Evolutionary conservation across 495 filamentous ascomycete genomes (phyloP).

Genomic region (Trichoderma virens): DNA sequence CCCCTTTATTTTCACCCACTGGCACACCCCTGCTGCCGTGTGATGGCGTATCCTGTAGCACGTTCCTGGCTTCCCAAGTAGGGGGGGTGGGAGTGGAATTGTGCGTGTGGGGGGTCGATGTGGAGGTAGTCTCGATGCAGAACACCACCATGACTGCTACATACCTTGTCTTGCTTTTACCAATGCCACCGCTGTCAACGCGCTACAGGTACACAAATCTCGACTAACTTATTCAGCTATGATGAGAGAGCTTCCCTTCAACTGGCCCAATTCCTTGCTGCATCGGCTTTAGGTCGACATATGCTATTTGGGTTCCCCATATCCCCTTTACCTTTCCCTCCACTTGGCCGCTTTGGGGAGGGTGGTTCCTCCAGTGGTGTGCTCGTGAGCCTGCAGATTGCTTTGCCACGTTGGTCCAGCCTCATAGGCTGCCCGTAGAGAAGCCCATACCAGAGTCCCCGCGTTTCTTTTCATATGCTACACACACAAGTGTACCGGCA

Average conservation of each 20-base stretch:
- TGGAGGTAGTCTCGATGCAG: slow-evolving; percentile 5
- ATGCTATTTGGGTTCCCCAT: not conserved
- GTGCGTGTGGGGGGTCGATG: not conserved
- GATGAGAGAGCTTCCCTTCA: not conserved
- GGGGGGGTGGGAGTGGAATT: not conserved
- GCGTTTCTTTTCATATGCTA: not conserved
- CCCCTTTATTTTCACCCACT: slow-evolving; percentile 6
- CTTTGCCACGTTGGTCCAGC: not conserved
- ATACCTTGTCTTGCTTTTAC: not conserved
- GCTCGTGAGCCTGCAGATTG: not conserved
- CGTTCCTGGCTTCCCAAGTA: not conserved
- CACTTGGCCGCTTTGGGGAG: not conserved
- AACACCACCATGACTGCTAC: not conserved
- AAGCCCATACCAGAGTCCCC: not conserved
- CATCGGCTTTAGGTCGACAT: not conserved
- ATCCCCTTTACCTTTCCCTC: not conserved
- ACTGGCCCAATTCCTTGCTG: not conserved
- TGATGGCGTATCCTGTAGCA: slow-evolving; percentile 5
- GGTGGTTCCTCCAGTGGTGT: not conserved
- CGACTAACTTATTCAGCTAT: no score
- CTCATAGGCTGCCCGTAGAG: not conserved
- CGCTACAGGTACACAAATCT: not conserved
- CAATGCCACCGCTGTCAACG: not conserved
- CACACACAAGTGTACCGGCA: not conserved
- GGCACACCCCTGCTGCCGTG: not conserved